These are phyloP conservation scores for Teunomyces panamensis DNA, from an alignment of 805 yeast genomes.

Conservation along the genomic window DNA sequence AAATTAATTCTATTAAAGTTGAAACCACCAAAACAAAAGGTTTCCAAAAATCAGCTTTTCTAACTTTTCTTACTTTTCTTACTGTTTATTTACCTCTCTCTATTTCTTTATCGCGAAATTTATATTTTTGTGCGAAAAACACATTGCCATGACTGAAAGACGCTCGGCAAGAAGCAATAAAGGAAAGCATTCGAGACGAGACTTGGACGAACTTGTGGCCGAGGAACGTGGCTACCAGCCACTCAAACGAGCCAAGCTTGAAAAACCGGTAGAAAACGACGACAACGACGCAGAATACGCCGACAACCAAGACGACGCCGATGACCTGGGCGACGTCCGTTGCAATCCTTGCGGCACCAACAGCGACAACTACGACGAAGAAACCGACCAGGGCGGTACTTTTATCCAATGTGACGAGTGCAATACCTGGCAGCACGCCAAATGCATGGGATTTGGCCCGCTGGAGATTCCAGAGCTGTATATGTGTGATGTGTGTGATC, in stretches of 20 bases:
- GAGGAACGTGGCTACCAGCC: constrained; percentile 9
- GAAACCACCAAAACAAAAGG: too few species aligned
- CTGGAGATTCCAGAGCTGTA: constrained; percentile 46
- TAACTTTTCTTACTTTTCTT: too few species aligned
- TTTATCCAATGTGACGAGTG: constrained; percentile 70
- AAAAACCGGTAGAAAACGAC: constrained; percentile 4
- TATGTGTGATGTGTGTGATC: constrained; percentile 54
- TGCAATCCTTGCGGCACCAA: constrained; percentile 64
- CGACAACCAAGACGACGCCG: constrained; percentile 3
- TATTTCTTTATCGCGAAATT: too few species aligned
- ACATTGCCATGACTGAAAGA: constrained; percentile 14
- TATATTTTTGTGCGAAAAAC: not conserved
- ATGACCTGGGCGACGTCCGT: constrained; percentile 42
- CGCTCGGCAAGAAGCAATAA: constrained; percentile 38
- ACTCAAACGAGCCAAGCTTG: constrained; percentile 1
- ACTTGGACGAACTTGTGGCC: constrained; percentile 11
- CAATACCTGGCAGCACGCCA: constrained; percentile 69
- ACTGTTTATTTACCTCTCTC: too few species aligned
- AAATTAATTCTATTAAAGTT: too few species aligned
- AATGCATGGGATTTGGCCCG: constrained; percentile 52
- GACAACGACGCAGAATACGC: constrained; percentile 11
- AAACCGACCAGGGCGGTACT: constrained; percentile 48
- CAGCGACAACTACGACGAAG: constrained; percentile 56
- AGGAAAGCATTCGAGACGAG: constrained; percentile 37
- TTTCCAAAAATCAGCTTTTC: too few species aligned